Base-by-base conservation (phyloP, 805 yeast genomes). In the Danielia reshetovae region DNA sequence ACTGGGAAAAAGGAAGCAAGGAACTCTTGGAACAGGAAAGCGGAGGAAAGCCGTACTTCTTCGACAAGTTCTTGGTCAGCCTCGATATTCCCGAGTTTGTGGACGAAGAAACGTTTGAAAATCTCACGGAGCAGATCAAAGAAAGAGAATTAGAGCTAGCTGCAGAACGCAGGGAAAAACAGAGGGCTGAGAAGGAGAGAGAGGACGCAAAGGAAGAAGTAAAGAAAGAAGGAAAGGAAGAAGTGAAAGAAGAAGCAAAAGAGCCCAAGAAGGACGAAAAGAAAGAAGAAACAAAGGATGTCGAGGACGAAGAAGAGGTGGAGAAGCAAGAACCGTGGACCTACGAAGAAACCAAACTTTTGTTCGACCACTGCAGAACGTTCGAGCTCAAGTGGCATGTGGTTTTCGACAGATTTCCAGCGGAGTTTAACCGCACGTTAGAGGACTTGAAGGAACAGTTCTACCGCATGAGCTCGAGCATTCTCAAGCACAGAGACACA, bases 391-490 rank as follows among this genome's bases (percentile, higher is more conserved):
- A 85, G 39, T 77, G 93, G 77, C 70, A 75, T 19, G 73, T 80
- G 7, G 75, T 85, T 29, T 69, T 75, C 38, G 89, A 86, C 42
- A 68, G 86, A 42, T 75, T 68, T 49, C 62, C 60, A 11, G 65
- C 42, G 29, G 38, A 48, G 2, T 38, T 40, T 3, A 40, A 33
- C 29, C 51, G 93, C 19, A 53, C 79, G 0, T 42, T 85, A 17
- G 97, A 90, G 48, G 97, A 88, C 43, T 58, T 93, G 36, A 87
- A 88, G 48, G 87, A 78, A 36, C 79, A 88, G 24, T 87, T 86
- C 54, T 93, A 89, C 53, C 59, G 67, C 13, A 78, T 86, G 7
- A 75, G 85, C 30, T 74, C 77, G 22, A 68, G 72, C 36, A 54
- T 48, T 12, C 37, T 73, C 30, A 64, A 65, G 24, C 45, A 62